Percentiles rank a stretch among this genome's conserved stretches.
phyloP scores from a whole-genome alignment of 176 grass and related monocot species.

The Lolium perenne region DNA sequence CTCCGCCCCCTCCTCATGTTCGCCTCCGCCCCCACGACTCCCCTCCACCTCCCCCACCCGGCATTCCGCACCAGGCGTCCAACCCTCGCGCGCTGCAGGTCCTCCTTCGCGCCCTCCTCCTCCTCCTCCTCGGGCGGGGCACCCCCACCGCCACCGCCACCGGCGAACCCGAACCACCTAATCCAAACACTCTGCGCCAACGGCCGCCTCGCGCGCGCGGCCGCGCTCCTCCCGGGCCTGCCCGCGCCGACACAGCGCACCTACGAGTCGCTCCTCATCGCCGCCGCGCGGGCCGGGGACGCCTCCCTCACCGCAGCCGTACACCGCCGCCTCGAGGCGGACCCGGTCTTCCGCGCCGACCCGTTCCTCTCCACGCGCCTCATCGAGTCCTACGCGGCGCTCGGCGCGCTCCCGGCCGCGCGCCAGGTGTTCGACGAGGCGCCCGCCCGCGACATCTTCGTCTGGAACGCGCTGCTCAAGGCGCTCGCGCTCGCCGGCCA shows the following conservation, averaged over 20 bases:
- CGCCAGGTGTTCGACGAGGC: slow-evolving; percentile 79
- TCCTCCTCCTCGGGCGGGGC: slow-evolving; percentile 18
- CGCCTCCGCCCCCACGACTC: slow-evolving; percentile 38
- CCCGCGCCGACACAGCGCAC: slow-evolving; percentile 78
- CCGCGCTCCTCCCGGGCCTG: slow-evolving; percentile 58
- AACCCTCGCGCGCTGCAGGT: slow-evolving; percentile 37
- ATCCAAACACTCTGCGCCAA: slow-evolving; percentile 73
- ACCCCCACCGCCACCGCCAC: background rate
- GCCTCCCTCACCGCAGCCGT: slow-evolving; percentile 46
- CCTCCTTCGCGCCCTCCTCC: slow-evolving; percentile 32
- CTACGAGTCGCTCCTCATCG: slow-evolving; percentile 73
- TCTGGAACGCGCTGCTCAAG: slow-evolving; percentile 86
- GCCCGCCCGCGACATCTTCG: slow-evolving; percentile 53
- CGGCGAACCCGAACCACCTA: slow-evolving; percentile 53
- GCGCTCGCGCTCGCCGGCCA: slow-evolving; percentile 57
- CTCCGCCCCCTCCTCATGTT: slow-evolving; percentile 30
- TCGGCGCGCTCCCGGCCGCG: slow-evolving; percentile 57
- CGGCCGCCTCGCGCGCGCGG: slow-evolving; percentile 56
- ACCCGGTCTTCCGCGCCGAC: slow-evolving; percentile 57
- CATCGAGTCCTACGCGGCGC: slow-evolving; percentile 66
- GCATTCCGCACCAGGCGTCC: slow-evolving; percentile 16
- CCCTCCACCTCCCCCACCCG: slow-evolving; percentile 39
- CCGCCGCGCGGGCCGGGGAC: slow-evolving; percentile 47
- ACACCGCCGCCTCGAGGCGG: slow-evolving; percentile 55
- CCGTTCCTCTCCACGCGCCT: slow-evolving; percentile 78